These are phyloP conservation scores for Leishmania tarentolae DNA, from an alignment of 208 protist genomes.

Conservation along the genomic window DNA sequence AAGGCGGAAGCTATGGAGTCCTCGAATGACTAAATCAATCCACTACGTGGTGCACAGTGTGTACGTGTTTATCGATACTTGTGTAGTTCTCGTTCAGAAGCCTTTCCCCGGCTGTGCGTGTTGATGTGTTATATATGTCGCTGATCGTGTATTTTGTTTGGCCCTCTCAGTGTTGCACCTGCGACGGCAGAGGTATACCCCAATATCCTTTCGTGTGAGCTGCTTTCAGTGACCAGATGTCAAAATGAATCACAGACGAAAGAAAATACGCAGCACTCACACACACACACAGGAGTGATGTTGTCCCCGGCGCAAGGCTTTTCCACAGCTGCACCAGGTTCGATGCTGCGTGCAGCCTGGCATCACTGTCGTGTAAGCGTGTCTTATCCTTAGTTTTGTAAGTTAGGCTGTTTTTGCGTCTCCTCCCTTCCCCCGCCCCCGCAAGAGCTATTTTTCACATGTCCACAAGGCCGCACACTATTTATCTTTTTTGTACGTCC, in stretches of 20 bases:
- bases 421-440: neutral
- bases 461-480: neutral
- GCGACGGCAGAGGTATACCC: neutral
- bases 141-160: neutral
- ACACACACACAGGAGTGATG: too few relatives aligned
- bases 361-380: neutral
- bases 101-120: neutral
- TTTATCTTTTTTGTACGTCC: neutral
- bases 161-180: neutral
- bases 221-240: neutral
- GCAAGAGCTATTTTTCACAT: neutral
- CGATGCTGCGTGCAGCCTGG: neutral
- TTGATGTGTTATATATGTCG: neutral
- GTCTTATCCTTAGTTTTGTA: neutral
- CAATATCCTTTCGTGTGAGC: neutral
- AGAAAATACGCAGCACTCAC: neutral
- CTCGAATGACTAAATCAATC: neutral
- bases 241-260: neutral
- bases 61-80: neutral
- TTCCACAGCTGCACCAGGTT: neutral
- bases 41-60: neutral
- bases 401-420: neutral
- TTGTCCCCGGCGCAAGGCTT: too few relatives aligned
- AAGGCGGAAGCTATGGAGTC: slow-evolving; percentile 38
- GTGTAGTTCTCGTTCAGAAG: neutral